A percentile compares a stretch with the other conserved stretches of the same genome.
Conservation (phyloP, 768 basidiomycete species). For the Serendipita sp. region DNA sequence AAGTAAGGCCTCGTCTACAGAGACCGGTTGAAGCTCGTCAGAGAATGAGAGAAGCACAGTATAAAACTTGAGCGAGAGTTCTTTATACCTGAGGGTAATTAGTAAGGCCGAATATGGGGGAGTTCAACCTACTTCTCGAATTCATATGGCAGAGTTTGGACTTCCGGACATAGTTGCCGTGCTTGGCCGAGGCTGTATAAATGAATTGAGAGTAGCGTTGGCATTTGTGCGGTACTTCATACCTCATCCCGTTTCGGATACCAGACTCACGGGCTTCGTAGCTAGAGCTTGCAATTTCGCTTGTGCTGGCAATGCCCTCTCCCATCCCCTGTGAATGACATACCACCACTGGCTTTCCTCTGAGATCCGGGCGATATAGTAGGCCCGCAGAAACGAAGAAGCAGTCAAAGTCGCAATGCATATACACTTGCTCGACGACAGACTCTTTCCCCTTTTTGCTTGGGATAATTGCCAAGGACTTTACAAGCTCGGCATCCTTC, state of each 20-base stretch:
- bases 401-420: conserved; percentile 92
- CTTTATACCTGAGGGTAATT: conserved; percentile 46
- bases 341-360: conserved; percentile 81
- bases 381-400: conserved; percentile 94
- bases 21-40: conserved; percentile 87
- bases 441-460: conserved; percentile 28
- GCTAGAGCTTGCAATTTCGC: conserved; percentile 86
- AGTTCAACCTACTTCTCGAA: conserved; percentile 49
- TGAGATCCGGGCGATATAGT: conserved; percentile 58
- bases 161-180: conserved; percentile 50
- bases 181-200: conserved; percentile 56
- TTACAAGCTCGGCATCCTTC: conserved; percentile 18
- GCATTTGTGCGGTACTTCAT: conserved; percentile 11
- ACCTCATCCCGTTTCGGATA: conserved; percentile 93
- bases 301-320: conserved; percentile 64
- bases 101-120: background rate
- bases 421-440: conserved; percentile 46
- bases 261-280: conserved; percentile 86
- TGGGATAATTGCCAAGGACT: conserved; percentile 8
- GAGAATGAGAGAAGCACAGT: conserved; percentile 80
- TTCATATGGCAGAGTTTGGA: conserved; percentile 80
- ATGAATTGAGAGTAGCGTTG: background rate
- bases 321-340: conserved; percentile 79
- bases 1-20: conserved; percentile 89
- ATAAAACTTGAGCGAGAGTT: conserved; percentile 76